Evolutionary conservation across 768 basidiomycete species (phyloP), one percentile per base, ranked within the genome.

Genomic region (Coprinopsis cinerea): DNA sequence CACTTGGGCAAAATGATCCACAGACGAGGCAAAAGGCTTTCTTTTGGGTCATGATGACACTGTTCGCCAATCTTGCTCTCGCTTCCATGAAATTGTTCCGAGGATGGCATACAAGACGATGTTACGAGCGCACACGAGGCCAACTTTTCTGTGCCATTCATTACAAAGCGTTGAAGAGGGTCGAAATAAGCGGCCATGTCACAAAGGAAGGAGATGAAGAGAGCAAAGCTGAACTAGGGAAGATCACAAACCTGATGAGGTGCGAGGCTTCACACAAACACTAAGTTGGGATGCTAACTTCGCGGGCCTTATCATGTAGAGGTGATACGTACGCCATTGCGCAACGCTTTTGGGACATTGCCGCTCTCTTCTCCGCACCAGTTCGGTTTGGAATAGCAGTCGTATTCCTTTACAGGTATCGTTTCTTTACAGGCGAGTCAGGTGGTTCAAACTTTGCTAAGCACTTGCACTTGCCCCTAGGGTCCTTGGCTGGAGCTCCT

Each of bases 201-300:
- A 64, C 65, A 28, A 55, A n/a, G n/a, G n/a, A 65, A 14, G 67
- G 70, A 14, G 65, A 71, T 43, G 66, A 71, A 24, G 64, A 64
- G 20, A 66, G 65, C 53, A 44, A 42, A 20, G 81, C 82, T 2
- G 80, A 83, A 55, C 65, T 86, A n/a, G 82, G 82, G 3, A 82
- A 81, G 61, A 82, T 87, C 25, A 77, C 85, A 6, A 85, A 87
- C 59, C 67, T 87, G 30, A 87, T 87, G 83, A 82, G 83, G 83
- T 85, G 51, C 43, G 77, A 69, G 34, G 43, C 55, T n/a, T 44
- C 23, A 22, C 3, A 25, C 44, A 50, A 45, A 13, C n/a, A n/a
- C n/a, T n/a, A n/a, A n/a, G n/a, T n/a, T 35, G 13, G 44, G 52
- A 34, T 52, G 37, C 37, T 22, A 20, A 39, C 7, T 42, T 58